Evolutionary conservation across 495 filamentous ascomycete genomes (phyloP), one percentile per base, ranked within the genome.

Genomic region (Lasiosphaeria hispida): DNA sequence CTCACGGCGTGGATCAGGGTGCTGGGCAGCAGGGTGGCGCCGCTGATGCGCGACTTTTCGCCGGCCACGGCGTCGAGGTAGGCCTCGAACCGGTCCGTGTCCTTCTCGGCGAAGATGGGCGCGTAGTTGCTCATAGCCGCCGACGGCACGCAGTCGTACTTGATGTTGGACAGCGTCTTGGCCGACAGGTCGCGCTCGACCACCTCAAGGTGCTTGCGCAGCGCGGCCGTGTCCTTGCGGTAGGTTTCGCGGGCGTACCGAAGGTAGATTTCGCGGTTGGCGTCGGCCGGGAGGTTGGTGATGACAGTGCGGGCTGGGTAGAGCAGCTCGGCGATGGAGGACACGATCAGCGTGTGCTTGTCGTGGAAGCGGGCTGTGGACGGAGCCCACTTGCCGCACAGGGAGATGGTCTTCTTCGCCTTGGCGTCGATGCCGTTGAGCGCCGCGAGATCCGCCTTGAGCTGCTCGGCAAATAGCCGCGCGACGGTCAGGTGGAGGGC

Each of bases 351-450:
- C 10, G 79, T 80, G 61, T 78, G 69, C 62, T 75, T 74, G 59
- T 82, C 79, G 60, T 80, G 78, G 64, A 78, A 75, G 40, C 67
- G 67, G 38, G 66, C 69, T 8, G 70, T 61, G 4, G 65, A 69
- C 0, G 79, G 79, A 0, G 77, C 75, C 79, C 79, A 80, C 59
- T 82, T 82, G n/a, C 64, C 76, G 33, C 75, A 75, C 0, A 80
- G 68, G 0, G 76, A 76, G 63, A 82, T 71, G 14, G 58, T 59
- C 35, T 61, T 64, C 37, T 66, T 60, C 6, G 69, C 68, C 51
- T 62, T 61, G 50, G 56, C 61, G 19, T 74, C 64, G 8, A 59
- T 60, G 14, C 65, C 61, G 3, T 61, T 39, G 7, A 80, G 70
- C 0, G 69, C 57, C 8, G 67, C 60, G 6, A 69, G n/a, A 53